Percentiles rank a stretch among this genome's conserved stretches.
phyloP scores from a whole-genome alignment of 768 basidiomycete genomes.

The Lentinula guzmanii region DNA sequence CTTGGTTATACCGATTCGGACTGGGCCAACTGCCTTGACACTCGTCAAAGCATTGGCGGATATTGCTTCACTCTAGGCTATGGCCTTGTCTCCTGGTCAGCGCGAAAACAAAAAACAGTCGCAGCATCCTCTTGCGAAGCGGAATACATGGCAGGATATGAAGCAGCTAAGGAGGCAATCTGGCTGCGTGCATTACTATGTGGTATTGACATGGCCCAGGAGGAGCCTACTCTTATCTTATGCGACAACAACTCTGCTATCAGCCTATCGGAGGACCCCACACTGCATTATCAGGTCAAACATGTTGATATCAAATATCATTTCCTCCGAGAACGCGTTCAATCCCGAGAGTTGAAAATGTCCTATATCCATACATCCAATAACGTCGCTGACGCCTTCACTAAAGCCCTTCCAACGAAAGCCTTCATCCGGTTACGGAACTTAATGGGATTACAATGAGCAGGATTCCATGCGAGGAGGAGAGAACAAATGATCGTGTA shows the following conservation, averaged over 20 bases:
- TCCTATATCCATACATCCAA: constrained; percentile 14
- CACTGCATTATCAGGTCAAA: constrained; percentile 19
- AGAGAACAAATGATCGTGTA: too few species aligned
- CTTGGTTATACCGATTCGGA: constrained; percentile 19
- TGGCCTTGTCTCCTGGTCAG: constrained; percentile 24
- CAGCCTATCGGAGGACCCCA: constrained; percentile 12
- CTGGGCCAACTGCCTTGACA: constrained; percentile 16
- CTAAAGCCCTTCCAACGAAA: constrained; percentile 15
- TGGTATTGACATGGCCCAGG: constrained; percentile 9
- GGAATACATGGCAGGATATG: constrained; percentile 23
- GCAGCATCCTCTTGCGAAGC: constrained; percentile 24
- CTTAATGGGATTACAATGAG: background rate
- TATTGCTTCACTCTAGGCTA: constrained; percentile 21
- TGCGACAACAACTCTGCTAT: constrained; percentile 21
- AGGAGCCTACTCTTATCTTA: constrained; percentile 7
- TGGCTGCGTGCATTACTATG: constrained; percentile 14
- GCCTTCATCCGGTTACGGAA: background rate
- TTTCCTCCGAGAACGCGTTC: constrained; percentile 10
- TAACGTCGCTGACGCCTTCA: constrained; percentile 22
- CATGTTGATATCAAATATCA: constrained; percentile 23
- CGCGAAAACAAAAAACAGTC: constrained; percentile 24
- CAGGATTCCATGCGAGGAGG: too few species aligned
- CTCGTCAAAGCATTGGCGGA: constrained; percentile 19
- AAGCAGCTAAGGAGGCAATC: constrained; percentile 16
- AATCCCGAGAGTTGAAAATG: background rate